Base-by-base conservation (phyloP, 2,329 filamentous ascomycete genomes). In the Fusarium citri region DNA sequence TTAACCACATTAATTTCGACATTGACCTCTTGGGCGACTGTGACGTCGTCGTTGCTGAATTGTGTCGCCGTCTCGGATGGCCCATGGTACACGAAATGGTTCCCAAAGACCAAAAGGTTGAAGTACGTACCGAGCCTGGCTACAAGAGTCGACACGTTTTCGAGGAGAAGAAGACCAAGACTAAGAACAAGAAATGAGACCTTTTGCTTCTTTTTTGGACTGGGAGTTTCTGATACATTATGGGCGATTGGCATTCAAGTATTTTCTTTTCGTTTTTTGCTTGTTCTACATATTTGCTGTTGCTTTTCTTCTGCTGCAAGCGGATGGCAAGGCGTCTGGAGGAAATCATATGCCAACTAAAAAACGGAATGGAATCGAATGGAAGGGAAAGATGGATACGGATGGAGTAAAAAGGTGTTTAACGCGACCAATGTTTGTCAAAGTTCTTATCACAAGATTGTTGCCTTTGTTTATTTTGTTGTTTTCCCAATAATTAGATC, bases 11-110 rank as follows among this genome's bases (percentile, higher is more conserved):
- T 78, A 94, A 97, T 78, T 98, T 99, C 74, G 96, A 99, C 80
- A 94, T 99, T 72, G 94, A 98, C 78, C 86, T 99, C 58, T 85
- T 98, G n/a, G 96, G 96, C 37, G 94, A 98, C 78, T 98, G 95
- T 80, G 96, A 99, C 77, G 87, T 94, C 42, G 90, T 98, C 11
- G 92, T 98, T 16, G 87, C 91, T 1, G 95, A 98, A 82, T 86
- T 99, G 55, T 95, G 93, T 77, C 88, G 90, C 46, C 88, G 93
- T 15, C 90, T 93, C 2, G 92, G 91, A 5, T 98, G 96, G 96
- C 83, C 89, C 9, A 80, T 97, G 55, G 78, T 87, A 46, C 94
- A 98, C 76, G 90, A 93, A 70, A 97, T 97, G 93, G 87, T 96
- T 62, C 89, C 91, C n/a, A 79, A 85, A 11, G 83, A 86, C 34